Conservation (phyloP, 2,329 filamentous ascomycete genomes). For the Pyrenophora teres region DNA sequence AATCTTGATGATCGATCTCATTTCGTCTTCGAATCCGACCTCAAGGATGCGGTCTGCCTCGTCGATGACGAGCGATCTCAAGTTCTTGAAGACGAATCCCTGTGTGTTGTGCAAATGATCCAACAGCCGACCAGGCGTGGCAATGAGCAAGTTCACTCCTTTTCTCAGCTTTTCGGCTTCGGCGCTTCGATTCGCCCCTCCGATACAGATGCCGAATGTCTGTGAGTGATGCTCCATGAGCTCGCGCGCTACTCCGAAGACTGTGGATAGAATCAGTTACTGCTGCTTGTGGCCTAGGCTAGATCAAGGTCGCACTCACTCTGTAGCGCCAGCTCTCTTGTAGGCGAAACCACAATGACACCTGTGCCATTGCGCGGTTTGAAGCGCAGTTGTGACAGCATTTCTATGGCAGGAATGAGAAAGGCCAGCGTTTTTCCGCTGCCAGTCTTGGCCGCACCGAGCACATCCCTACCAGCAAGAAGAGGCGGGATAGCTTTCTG, state of each 20-base stretch:
- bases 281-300: constrained; percentile 47
- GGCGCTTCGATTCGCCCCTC: constrained; percentile 85
- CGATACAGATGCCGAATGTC: constrained; percentile 94
- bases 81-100: constrained; percentile 87
- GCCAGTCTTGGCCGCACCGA: constrained; percentile 94
- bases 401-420: constrained; percentile 90
- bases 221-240: constrained; percentile 93
- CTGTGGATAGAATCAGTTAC: constrained; percentile 84
- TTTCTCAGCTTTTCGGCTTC: constrained; percentile 94
- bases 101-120: constrained; percentile 94
- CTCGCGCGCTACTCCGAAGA: constrained; percentile 92
- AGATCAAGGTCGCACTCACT: not conserved
- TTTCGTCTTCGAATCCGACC: constrained; percentile 98
- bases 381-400: constrained; percentile 86
- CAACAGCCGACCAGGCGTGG: constrained; percentile 87
- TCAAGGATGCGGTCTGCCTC: constrained; percentile 96
- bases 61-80: constrained; percentile 91
- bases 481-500: constrained; percentile 83
- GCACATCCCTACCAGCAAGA: constrained; percentile 82
- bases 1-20: constrained; percentile 95
- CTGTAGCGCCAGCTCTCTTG: constrained; percentile 10
- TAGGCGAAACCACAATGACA: constrained; percentile 78
- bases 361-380: constrained; percentile 87
- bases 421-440: constrained; percentile 96
- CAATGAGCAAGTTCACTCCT: constrained; percentile 92